These are phyloP conservation scores for Sicyos baderoa DNA, from an alignment of 306 rosid species.

Conservation along the genomic window DNA sequence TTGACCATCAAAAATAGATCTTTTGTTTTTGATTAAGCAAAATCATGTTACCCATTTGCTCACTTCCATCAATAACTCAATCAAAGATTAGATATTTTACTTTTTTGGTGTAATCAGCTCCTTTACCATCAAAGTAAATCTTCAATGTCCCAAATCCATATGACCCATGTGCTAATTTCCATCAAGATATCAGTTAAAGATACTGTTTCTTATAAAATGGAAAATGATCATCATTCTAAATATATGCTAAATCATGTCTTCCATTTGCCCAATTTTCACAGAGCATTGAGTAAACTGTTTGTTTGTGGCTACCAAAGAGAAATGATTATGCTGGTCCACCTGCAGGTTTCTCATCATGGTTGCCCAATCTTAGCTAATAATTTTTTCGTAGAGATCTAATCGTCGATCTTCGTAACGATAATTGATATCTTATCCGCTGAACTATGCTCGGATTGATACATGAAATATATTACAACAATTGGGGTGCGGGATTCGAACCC, in stretches of 20 bases:
- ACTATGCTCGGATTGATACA: too few relatives aligned
- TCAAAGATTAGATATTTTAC: neutral
- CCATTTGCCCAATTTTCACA: neutral
- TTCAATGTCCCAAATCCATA: neutral
- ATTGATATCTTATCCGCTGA: too few relatives aligned
- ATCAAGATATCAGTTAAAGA: constrained; percentile 3
- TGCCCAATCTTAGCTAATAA: neutral
- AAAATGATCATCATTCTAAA: constrained; percentile 4
- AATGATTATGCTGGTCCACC: constrained; percentile 15
- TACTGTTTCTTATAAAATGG: neutral
- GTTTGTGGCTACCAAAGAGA: neutral
- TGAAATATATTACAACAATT: too few relatives aligned
- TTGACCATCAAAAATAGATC: constrained; percentile 14
- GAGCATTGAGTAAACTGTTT: neutral
- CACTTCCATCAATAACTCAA: constrained; percentile 9
- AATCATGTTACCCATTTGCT: constrained; percentile 16
- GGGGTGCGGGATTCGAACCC: too few relatives aligned
- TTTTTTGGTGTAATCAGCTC: neutral
- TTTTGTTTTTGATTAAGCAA: neutral
- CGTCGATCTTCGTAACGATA: too few relatives aligned
- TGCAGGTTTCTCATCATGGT: constrained; percentile 10
- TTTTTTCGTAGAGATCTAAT: too few relatives aligned
- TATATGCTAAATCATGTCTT: constrained; percentile 4
- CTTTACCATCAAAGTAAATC: neutral
- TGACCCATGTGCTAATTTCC: neutral